phyloP scores from a whole-genome alignment of 2,329 filamentous ascomycete species.

The Elsinoe australis region DNA sequence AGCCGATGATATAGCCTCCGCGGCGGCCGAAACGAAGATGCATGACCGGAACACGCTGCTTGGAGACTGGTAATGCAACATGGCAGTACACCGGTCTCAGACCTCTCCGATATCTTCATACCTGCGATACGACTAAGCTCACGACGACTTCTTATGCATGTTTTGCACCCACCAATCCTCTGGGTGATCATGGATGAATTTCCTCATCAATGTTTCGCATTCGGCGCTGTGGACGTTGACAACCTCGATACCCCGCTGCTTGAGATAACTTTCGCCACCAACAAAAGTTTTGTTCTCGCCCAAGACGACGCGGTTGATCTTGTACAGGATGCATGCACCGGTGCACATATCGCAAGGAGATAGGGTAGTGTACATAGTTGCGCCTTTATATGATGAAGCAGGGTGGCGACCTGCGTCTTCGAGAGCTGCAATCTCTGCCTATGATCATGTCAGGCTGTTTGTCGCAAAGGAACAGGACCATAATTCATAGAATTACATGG shows the following conservation, averaged over 20 bases:
- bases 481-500: slow-evolving; percentile 55
- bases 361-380: slow-evolving; percentile 68
- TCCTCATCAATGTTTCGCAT: slow-evolving; percentile 61
- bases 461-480: too few species aligned
- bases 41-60: slow-evolving; percentile 31
- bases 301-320: slow-evolving; percentile 64
- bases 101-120: slow-evolving; percentile 35
- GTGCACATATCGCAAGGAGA: slow-evolving; percentile 79
- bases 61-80: slow-evolving; percentile 28
- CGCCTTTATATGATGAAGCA: slow-evolving; percentile 58
- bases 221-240: slow-evolving; percentile 59
- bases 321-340: slow-evolving; percentile 68
- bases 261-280: slow-evolving; percentile 64
- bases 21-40: slow-evolving; percentile 29
- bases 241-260: slow-evolving; percentile 61
- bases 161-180: slow-evolving; percentile 52
- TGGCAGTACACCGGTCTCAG: too few species aligned
- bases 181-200: slow-evolving; percentile 64
- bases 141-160: slow-evolving; percentile 10
- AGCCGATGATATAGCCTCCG: slow-evolving; percentile 22
- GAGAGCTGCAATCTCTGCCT: slow-evolving; percentile 71
- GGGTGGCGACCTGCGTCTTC: slow-evolving; percentile 66
- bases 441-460: too few species aligned
- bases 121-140: slow-evolving; percentile 24
- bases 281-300: slow-evolving; percentile 70